phyloP scores from a whole-genome alignment of 768 basidiomycete genomes.

The Podaxis sp. region DNA sequence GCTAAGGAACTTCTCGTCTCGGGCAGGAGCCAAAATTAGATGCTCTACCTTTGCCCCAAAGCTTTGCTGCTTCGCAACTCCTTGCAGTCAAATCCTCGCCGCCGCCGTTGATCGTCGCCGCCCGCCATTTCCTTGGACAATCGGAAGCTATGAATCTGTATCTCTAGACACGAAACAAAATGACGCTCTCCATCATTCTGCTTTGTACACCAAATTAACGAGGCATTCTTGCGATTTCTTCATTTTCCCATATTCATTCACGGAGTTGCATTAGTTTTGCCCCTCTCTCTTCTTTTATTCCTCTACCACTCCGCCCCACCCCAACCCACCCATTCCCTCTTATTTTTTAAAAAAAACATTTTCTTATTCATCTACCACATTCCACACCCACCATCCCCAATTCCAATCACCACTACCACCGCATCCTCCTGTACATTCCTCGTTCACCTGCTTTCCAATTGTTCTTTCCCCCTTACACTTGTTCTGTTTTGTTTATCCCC shows the following conservation, averaged over 20 bases:
- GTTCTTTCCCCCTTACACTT: not conserved
- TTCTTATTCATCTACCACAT: constrained; percentile 10
- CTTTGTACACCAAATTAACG: constrained; percentile 14
- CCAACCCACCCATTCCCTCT: not conserved
- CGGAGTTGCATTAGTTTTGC: constrained; percentile 1
- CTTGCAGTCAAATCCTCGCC: not conserved
- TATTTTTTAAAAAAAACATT: not conserved
- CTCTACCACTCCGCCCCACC: not conserved
- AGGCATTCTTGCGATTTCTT: constrained; percentile 10
- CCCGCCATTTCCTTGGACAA: constrained; percentile 1
- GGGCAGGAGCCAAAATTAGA: constrained; percentile 3
- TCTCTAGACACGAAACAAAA: constrained; percentile 17
- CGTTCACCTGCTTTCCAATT: constrained; percentile 15
- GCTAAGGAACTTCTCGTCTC: constrained; percentile 5
- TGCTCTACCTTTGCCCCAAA: not conserved
- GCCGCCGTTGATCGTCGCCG: not conserved
- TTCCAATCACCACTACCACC: not conserved
- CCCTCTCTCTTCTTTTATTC: not conserved
- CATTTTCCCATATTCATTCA: constrained; percentile 6
- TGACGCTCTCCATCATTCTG: constrained; percentile 12
- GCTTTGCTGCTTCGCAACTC: not conserved
- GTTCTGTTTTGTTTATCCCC: not conserved
- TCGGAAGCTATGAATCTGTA: constrained; percentile 14
- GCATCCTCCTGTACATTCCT: constrained; percentile 10
- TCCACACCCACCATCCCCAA: not conserved